Evolutionary conservation across 257 asterid genomes (phyloP), one percentile per base, ranked within the genome.

Genomic region (Marsdenia floribunda): DNA sequence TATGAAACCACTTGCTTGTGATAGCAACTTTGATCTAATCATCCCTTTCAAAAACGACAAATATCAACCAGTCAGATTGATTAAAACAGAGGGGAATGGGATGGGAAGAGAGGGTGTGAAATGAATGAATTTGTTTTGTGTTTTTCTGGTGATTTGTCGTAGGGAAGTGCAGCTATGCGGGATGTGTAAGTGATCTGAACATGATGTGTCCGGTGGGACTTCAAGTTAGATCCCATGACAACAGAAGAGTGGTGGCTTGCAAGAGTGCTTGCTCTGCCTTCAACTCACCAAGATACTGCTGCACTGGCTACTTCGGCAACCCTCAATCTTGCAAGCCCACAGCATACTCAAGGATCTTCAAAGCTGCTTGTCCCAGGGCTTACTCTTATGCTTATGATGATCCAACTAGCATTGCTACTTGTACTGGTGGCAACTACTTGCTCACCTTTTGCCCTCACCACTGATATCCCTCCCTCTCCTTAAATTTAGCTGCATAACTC

Each of bases 381-480:
- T 93, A 93, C 81, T 93, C 97, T n/a, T 93, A 93, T 68, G 98
- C 98, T 3, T 93, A 90, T 67, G 98, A 93, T 76, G 98, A 93
- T 83, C 98, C 98, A 75, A 91, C 98, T 37, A 90, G 97, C 82
- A 88, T 93, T 63, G 77, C 98, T 35, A 93, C 98, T 79, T 93
- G 98, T 92, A 93, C 91, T 9, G 96, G 91, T 8, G 76, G 89
- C 1, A 88, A 68, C 86, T 94, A 94, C 71, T 76, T 94, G 81
- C 79, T 94, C 88, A 88, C 97, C 33, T 94, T 90, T 85, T 94
- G 98, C 75, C 96, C 97, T 76, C 98, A 87, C 82, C 93, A 84
- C 79, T 85, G 82, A 50, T 16, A 50, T 64, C 22, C 19, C 24
- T 46, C 15, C 1, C 59, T 19, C 2, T 21, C 6, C 35, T 42